A percentile compares a stretch with the other conserved stretches of the same genome.
Evolutionary conservation across 495 filamentous ascomycete genomes (phyloP).

Genomic region (Penicillium bialowiezense): DNA sequence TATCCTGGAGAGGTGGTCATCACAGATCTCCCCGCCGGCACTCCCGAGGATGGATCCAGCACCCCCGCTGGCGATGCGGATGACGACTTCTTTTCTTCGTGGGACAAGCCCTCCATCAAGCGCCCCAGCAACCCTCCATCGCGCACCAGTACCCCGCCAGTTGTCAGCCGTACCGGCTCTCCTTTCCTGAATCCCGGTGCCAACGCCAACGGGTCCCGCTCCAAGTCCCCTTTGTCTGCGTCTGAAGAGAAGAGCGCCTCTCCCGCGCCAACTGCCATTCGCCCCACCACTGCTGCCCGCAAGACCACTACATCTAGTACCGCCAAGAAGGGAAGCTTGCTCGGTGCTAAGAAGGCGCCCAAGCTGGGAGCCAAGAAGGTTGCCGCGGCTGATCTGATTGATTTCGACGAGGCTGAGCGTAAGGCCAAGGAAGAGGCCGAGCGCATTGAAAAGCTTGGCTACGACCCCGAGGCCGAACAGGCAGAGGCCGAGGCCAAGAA

Average conservation of each 20-base stretch:
- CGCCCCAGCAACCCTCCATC: slow-evolving; percentile 92
- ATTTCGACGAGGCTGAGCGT: slow-evolving; percentile 95
- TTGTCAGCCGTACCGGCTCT: slow-evolving; percentile 78
- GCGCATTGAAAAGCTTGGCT: slow-evolving; percentile 95
- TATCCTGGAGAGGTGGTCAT: slow-evolving; percentile 85
- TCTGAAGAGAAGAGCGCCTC: slow-evolving; percentile 49
- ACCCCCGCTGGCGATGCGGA: slow-evolving; percentile 76
- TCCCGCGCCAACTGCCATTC: slow-evolving; percentile 57
- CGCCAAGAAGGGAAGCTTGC: slow-evolving; percentile 75
- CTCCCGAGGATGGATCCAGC: slow-evolving; percentile 56
- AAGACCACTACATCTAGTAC: slow-evolving; percentile 60
- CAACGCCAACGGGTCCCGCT: slow-evolving; percentile 68
- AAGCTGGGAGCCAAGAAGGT: slow-evolving; percentile 94
- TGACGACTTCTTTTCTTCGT: slow-evolving; percentile 97
- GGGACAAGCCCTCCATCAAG: slow-evolving; percentile 98
- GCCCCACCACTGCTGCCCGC: slow-evolving; percentile 72
- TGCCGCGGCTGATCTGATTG: slow-evolving; percentile 66
- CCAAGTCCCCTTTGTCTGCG: slow-evolving; percentile 76
- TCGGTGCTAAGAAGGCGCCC: slow-evolving; percentile 83
- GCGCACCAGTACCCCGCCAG: slow-evolving; percentile 83
- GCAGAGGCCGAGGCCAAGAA: slow-evolving; percentile 55
- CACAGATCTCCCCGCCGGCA: slow-evolving; percentile 65
- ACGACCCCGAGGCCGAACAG: slow-evolving; percentile 87
- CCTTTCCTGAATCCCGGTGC: slow-evolving; percentile 77
- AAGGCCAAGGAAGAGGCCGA: slow-evolving; percentile 98